Evolutionary conservation across 257 asterid genomes (phyloP).

Genomic region (Solanum sitiens): DNA sequence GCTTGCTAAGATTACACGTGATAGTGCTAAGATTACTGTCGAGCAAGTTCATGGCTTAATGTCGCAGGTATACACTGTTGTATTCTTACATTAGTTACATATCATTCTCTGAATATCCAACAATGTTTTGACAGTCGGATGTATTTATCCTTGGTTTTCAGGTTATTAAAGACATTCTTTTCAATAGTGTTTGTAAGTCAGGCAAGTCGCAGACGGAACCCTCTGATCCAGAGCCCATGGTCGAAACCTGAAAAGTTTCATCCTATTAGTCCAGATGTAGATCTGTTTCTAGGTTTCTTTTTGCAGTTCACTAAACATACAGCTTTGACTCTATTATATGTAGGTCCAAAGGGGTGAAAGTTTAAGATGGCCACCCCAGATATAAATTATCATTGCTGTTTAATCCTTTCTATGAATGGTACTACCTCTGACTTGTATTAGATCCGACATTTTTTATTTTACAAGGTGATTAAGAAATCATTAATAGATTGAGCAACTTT

Average conservation of each 20-base stretch:
- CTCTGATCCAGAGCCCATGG: slow-evolving; percentile 82
- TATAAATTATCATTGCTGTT: neutral
- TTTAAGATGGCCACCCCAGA: neutral
- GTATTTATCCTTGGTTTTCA: slow-evolving; percentile 7
- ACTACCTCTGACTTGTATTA: neutral
- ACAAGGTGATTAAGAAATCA: too few relatives aligned
- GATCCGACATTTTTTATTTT: too few relatives aligned
- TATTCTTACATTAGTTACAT: neutral
- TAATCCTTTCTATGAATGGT: neutral
- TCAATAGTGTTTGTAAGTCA: slow-evolving; percentile 73
- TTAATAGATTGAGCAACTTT: too few relatives aligned
- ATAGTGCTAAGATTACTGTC: slow-evolving; percentile 87
- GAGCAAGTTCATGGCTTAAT: slow-evolving; percentile 98
- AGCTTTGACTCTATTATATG: neutral
- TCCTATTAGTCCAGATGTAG: neutral
- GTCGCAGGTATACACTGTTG: slow-evolving; percentile 58
- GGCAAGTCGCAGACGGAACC: slow-evolving; percentile 38
- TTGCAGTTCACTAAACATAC: neutral
- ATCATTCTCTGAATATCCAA: neutral
- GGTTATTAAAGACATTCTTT: slow-evolving; percentile 95
- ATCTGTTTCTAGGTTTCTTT: neutral
- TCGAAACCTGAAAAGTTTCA: slow-evolving; percentile 43
- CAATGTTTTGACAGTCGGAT: neutral
- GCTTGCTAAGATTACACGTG: slow-evolving; percentile 87
- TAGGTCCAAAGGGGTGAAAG: neutral